These are phyloP conservation scores for Macaranga tanarius DNA, from an alignment of 441 rosid genomes.

Conservation along the genomic window DNA sequence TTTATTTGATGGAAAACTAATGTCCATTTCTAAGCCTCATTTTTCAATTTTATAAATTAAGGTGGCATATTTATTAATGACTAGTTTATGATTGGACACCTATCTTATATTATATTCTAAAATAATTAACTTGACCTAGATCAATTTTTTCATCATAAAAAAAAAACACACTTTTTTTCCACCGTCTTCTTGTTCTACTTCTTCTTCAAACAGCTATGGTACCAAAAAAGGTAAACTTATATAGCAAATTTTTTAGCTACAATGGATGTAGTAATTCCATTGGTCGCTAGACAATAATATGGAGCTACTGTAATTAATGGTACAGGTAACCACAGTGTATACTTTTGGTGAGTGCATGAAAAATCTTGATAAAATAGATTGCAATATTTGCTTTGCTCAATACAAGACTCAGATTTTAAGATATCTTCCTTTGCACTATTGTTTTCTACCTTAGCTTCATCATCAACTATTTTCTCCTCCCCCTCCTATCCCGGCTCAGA, in stretches of 20 bases:
- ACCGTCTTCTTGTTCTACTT: too few relatives aligned
- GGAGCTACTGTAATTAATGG: constrained; percentile 47
- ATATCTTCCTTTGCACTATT: constrained; percentile 57
- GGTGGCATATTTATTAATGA: too few relatives aligned
- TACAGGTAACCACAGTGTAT: constrained; percentile 54
- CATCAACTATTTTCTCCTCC: constrained; percentile 19
- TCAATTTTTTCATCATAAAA: too few relatives aligned
- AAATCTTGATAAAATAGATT: constrained; percentile 64
- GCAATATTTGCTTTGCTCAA: constrained; percentile 76
- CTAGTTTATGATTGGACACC: too few relatives aligned
- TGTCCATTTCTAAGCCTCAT: too few relatives aligned
- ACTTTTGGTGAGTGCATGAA: constrained; percentile 79
- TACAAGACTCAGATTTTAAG: constrained; percentile 60
- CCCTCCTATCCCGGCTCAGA: constrained; percentile 13
- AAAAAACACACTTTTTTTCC: too few relatives aligned
- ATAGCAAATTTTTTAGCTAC: constrained; percentile 51
- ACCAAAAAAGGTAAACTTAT: constrained; percentile 40
- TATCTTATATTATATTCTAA: too few relatives aligned
- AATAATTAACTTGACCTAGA: too few relatives aligned
- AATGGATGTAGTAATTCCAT: constrained; percentile 46
- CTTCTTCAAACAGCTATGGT: constrained; percentile 46
- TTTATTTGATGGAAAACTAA: too few relatives aligned
- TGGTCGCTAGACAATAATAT: constrained; percentile 38
- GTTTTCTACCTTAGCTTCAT: constrained; percentile 16
- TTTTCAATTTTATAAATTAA: too few relatives aligned